phyloP scores from a whole-genome alignment of 2,329 filamentous ascomycete species.

The Byssoonygena ceratinophila region DNA sequence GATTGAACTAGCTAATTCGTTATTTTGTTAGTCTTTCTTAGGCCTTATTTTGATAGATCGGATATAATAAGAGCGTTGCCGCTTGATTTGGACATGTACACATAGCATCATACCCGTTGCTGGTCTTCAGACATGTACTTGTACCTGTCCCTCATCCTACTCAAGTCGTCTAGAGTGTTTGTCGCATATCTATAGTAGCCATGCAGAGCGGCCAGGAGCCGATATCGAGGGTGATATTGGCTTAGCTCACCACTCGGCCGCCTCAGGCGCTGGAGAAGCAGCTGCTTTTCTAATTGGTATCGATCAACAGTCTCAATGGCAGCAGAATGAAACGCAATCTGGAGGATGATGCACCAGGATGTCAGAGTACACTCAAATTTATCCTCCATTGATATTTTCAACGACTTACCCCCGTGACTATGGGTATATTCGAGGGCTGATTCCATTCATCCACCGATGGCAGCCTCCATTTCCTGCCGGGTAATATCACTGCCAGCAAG shows the following conservation, averaged over 20 bases:
- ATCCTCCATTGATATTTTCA: too few relatives aligned
- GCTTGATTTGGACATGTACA: neutral
- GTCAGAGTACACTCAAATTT: neutral
- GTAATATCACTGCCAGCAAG: conserved; percentile 1
- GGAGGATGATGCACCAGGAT: neutral
- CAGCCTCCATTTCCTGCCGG: neutral
- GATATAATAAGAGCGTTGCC: neutral
- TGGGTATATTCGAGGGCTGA: neutral
- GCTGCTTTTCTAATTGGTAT: conserved; percentile 16
- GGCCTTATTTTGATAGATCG: neutral
- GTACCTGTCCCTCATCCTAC: conserved; percentile 4
- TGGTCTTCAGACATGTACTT: conserved; percentile 5
- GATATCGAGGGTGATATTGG: conserved; percentile 21
- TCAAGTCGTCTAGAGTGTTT: neutral
- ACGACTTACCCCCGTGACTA: neutral
- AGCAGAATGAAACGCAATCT: neutral
- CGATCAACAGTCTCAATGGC: neutral
- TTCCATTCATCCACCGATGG: neutral
- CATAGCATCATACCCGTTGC: conserved; percentile 8
- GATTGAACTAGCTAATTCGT: conserved; percentile 43
- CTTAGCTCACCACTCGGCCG: conserved; percentile 15
- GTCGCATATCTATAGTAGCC: conserved; percentile 22
- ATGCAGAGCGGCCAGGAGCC: conserved; percentile 23
- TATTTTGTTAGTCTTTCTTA: neutral
- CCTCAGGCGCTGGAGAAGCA: conserved; percentile 17